Conservation (phyloP, 495 filamentous ascomycete genomes). For the Penicillium samsonianum region DNA sequence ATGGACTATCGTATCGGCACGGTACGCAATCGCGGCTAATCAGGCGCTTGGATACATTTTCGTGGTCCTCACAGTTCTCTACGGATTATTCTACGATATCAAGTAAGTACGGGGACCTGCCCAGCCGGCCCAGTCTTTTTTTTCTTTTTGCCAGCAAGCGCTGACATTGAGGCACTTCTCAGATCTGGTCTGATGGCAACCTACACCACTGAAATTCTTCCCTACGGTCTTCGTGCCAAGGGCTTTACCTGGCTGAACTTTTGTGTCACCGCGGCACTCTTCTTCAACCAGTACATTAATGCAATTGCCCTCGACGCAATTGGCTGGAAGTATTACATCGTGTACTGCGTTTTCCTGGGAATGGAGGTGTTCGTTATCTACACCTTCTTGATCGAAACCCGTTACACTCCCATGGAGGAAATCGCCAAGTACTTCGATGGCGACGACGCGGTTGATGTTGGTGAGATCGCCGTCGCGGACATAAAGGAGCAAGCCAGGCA, state of each 20-base stretch:
- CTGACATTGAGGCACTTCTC: neutral
- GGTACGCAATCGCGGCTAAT: conserved; percentile 50
- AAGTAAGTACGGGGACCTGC: conserved; percentile 7
- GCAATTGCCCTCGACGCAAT: conserved; percentile 58
- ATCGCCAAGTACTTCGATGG: conserved; percentile 63
- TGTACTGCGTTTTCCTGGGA: conserved; percentile 63
- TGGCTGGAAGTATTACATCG: conserved; percentile 61
- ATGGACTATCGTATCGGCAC: conserved; percentile 58
- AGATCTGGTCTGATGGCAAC: conserved; percentile 65
- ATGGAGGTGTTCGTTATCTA: conserved; percentile 60
- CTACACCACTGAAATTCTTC: conserved; percentile 66
- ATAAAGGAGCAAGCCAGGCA: conserved; percentile 15
- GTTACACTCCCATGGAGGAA: conserved; percentile 64
- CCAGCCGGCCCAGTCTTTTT: neutral
- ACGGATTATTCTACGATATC: conserved; percentile 58
- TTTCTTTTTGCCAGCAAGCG: neutral
- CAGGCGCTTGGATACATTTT: conserved; percentile 49
- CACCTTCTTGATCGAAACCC: conserved; percentile 67
- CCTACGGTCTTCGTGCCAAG: conserved; percentile 68
- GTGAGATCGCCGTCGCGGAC: conserved; percentile 11
- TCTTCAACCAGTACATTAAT: conserved; percentile 60
- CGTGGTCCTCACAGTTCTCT: conserved; percentile 61
- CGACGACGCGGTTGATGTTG: conserved; percentile 1
- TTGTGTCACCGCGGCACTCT: conserved; percentile 53
- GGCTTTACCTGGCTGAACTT: conserved; percentile 67